These are phyloP conservation scores for Circinella minor DNA, from an alignment of 371 early-diverging fungal species.

Conservation along the genomic window DNA sequence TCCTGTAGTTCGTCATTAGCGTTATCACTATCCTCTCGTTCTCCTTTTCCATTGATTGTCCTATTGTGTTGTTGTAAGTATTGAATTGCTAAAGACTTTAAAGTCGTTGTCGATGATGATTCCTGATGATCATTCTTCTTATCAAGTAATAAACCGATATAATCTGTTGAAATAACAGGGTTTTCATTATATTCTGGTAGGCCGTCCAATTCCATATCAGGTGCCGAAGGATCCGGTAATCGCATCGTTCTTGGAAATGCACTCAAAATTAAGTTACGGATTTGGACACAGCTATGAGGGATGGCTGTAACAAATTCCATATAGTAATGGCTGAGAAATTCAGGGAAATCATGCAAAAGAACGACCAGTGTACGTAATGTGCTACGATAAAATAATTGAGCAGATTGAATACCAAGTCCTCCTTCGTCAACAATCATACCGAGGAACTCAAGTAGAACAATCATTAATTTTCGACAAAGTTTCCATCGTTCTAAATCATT, in stretches of 20 bases:
- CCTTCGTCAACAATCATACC: conserved; percentile 79
- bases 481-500: conserved; percentile 72
- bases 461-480: conserved; percentile 79
- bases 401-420: conserved; percentile 64
- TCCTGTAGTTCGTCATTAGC: not conserved
- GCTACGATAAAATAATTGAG: conserved; percentile 87
- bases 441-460: conserved; percentile 83
- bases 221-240: conserved; percentile 94
- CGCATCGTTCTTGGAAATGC: conserved; percentile 95
- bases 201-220: conserved; percentile 85
- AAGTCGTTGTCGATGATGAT: not conserved
- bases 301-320: conserved; percentile 88
- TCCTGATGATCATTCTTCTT: not conserved
- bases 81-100: not conserved
- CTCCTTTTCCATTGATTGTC: not conserved
- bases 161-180: conserved; percentile 16
- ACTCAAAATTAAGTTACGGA: conserved; percentile 92
- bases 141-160: not conserved
- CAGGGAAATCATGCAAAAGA: conserved; percentile 95
- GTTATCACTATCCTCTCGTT: not conserved
- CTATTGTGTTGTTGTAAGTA: not conserved
- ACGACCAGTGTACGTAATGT: conserved; percentile 90
- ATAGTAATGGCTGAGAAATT: conserved; percentile 92
- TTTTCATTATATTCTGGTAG: conserved; percentile 74
- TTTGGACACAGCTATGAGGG: conserved; percentile 91